Conservation (phyloP, 2,329 filamentous ascomycete species). For the Apiospora phragmitis region DNA sequence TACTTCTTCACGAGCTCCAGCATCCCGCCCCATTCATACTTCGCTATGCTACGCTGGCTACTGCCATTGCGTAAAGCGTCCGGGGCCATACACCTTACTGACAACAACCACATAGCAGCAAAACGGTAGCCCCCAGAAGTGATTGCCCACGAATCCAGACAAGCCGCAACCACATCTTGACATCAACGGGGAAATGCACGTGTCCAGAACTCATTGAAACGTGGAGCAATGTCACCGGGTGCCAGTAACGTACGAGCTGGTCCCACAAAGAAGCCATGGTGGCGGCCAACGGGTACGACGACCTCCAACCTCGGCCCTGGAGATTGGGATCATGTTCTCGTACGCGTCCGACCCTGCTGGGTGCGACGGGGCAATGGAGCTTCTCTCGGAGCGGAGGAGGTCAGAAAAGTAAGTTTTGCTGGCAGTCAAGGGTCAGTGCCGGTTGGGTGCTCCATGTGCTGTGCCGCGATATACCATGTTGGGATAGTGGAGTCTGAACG, state of each 20-base stretch:
- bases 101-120: conserved; percentile 26
- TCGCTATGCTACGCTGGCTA: conserved; percentile 46
- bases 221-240: conserved; percentile 41
- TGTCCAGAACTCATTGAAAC: conserved; percentile 46
- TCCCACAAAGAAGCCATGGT: conserved; percentile 42
- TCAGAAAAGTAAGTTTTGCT: conserved; percentile 39
- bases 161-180: conserved; percentile 44
- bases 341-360: conserved; percentile 48
- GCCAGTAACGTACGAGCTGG: conserved; percentile 38
- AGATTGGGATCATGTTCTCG: conserved; percentile 46
- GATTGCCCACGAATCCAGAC: conserved; percentile 43
- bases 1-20: no score
- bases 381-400: conserved; percentile 43
- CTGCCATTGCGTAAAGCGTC: conserved; percentile 35
- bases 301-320: conserved; percentile 44
- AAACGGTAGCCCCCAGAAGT: conserved; percentile 47
- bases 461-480: neutral
- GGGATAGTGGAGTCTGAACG: neutral
- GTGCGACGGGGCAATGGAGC: conserved; percentile 46
- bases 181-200: conserved; percentile 45
- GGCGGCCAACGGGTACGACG: conserved; percentile 35
- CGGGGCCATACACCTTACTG: neutral
- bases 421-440: neutral
- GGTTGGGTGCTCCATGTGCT: neutral
- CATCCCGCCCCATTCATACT: no score